Base-by-base conservation (phyloP, 441 rosid species). In the Cnidoscolus chayamansa region DNA sequence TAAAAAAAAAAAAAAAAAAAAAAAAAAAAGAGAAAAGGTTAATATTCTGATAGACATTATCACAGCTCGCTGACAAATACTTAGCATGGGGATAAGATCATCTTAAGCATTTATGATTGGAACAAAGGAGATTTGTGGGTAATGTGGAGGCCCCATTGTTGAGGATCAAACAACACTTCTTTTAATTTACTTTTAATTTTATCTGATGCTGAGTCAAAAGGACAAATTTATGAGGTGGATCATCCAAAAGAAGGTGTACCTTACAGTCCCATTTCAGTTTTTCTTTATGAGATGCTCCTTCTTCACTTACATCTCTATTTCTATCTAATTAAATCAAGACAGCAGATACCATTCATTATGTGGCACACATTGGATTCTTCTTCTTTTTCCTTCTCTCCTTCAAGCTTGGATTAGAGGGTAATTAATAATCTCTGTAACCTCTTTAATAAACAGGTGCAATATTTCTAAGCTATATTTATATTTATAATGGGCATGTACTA, bases 171-270 rank as follows among this genome's bases (percentile, higher is more conserved):
- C 51, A 40, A 40, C 7, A 0, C 45, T 40, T 40, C 45, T 40
- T 40, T 40, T 40, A 60, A 37, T 35, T 67, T 35, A 35, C 54
- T 49, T 43, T 7, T 32, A 62, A 30, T 60, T 35, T 53, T 66
- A 74, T 73, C 63, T 70, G 54, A 67, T 77, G 85, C 84, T 80
- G 87, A 84, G 74, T 82, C 86, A 84, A 84, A 84, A 84, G 84
- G 58, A 49, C 59, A 20, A 65, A 58, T 43, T 53, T 58, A 45
- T 80, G 79, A 80, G 81, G 53, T 75, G 74, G 73, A 80, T 80
- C 59, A 64, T 67, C 48, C 50, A 67, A 80, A 72, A 51, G 51
- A 57, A 1, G 54, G 51, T 40, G 58, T 31, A n/a, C 63, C 15
- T 31, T 43, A 6, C 49, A 1, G 17, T 72, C 76, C 51, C 35